A percentile compares a stretch with the other conserved stretches of the same genome.
Conservation (phyloP, 2,329 filamentous ascomycete genomes). For the Pyrenophora tritici-repentis region DNA sequence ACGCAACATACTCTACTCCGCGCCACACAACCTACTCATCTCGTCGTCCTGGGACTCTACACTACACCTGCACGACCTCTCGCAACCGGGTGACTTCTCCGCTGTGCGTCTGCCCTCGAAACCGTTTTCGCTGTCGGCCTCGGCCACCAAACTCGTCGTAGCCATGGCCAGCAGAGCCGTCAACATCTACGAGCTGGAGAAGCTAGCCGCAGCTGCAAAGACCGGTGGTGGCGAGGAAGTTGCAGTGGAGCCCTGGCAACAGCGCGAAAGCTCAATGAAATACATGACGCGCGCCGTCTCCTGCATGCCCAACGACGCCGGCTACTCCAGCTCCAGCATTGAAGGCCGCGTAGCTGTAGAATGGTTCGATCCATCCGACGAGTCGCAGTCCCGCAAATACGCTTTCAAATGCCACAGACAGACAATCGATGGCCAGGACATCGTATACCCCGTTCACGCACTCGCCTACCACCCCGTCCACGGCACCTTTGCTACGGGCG, state of each 20-base stretch:
- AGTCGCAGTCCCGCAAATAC: conserved; percentile 91
- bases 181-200: conserved; percentile 87
- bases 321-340: conserved; percentile 90
- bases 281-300: conserved; percentile 93
- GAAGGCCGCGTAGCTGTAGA: conserved; percentile 96
- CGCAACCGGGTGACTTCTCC: conserved; percentile 60
- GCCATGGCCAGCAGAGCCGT: conserved; percentile 94
- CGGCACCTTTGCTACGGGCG: conserved; percentile 86
- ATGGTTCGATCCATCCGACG: conserved; percentile 90
- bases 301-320: conserved; percentile 95
- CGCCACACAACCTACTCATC: conserved; percentile 75
- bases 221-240: conserved; percentile 36
- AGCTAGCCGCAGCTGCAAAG: conserved; percentile 57
- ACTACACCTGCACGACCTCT: conserved; percentile 78
- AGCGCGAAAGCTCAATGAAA: conserved; percentile 90
- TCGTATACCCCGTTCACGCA: conserved; percentile 91
- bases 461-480: conserved; percentile 82
- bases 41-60: conserved; percentile 94
- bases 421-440: conserved; percentile 69
- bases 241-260: conserved; percentile 81
- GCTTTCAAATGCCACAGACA: conserved; percentile 98
- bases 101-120: conserved; percentile 78
- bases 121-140: conserved; percentile 80
- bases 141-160: conserved; percentile 85
- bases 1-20: conserved; percentile 81